A percentile compares a stretch with the other conserved stretches of the same genome.
These are phyloP conservation scores for Incumbomyces delicatus DNA, from an alignment of 2,329 filamentous ascomycete species.

Conservation along the genomic window DNA sequence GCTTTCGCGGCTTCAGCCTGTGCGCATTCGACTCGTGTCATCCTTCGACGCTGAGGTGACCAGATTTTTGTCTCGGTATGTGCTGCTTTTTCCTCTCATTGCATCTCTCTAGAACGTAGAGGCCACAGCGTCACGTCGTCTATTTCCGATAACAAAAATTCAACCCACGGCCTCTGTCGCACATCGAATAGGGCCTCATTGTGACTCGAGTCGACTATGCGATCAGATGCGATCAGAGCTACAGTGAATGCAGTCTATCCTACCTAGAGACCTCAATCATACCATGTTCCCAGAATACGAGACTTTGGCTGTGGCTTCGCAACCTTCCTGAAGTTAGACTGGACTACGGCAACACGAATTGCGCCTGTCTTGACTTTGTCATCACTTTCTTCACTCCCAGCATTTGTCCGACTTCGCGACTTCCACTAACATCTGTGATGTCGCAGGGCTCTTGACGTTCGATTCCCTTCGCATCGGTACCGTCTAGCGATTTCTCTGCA, in stretches of 20 bases:
- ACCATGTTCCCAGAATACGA: no score
- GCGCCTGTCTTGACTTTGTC: background rate
- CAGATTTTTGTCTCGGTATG: slow-evolving; percentile 5
- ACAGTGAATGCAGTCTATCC: no score
- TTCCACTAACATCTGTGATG: background rate
- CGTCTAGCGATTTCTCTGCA: background rate
- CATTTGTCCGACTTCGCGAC: background rate
- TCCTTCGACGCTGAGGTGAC: background rate
- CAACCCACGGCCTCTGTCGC: background rate
- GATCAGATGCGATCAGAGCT: no score
- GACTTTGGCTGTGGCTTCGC: no score
- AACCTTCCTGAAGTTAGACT: no score
- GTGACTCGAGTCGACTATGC: no score
- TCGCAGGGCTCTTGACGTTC: background rate
- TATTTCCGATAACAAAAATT: background rate
- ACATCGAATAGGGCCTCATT: no score
- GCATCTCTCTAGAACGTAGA: no score
- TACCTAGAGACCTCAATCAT: no score
- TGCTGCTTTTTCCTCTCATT: background rate
- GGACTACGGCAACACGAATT: no score
- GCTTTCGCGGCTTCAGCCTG: slow-evolving; percentile 4
- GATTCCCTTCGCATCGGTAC: background rate
- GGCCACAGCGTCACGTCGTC: background rate
- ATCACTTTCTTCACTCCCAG: background rate
- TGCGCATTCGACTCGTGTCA: slow-evolving; percentile 5